Evolutionary conservation across 2,329 filamentous ascomycete genomes (phyloP).

Genomic region (Aspergillus quadricinctus): DNA sequence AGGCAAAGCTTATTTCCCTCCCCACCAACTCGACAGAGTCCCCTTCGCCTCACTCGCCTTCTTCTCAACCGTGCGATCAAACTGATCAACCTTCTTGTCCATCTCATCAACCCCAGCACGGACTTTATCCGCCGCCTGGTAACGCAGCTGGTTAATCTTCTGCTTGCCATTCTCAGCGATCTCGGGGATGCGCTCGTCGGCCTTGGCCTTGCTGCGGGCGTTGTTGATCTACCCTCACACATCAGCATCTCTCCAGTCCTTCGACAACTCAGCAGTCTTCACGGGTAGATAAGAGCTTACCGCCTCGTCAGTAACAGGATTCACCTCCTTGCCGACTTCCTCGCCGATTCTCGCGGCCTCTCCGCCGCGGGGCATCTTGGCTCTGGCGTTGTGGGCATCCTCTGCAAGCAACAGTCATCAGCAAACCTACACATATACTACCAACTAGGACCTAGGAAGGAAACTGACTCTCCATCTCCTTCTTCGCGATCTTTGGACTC

Average conservation of each 20-base stretch:
- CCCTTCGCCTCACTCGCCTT: constrained; percentile 78
- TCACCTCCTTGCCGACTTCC: constrained; percentile 57
- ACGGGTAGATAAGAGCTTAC: constrained; percentile 47
- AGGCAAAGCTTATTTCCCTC: constrained; percentile 34
- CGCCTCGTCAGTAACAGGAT: constrained; percentile 63
- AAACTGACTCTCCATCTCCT: constrained; percentile 74
- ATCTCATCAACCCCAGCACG: constrained; percentile 41
- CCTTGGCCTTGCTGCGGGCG: constrained; percentile 52
- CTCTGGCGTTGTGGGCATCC: constrained; percentile 67
- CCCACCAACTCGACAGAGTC: constrained; percentile 81
- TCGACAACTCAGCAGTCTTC: not conserved
- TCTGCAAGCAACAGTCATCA: constrained; percentile 46
- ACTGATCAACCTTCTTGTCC: constrained; percentile 62
- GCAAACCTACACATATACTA: not conserved
- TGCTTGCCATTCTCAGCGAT: constrained; percentile 56
- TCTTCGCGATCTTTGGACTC: constrained; percentile 74
- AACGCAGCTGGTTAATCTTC: constrained; percentile 58
- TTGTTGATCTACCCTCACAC: constrained; percentile 50
- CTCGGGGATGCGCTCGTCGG: constrained; percentile 58
- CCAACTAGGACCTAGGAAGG: not conserved
- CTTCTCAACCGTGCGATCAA: constrained; percentile 77
- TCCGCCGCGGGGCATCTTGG: constrained; percentile 60
- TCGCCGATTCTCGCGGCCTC: constrained; percentile 63
- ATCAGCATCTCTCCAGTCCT: not conserved
- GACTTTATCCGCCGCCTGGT: constrained; percentile 56